Conservation (phyloP, 495 filamentous ascomycete species). For the Aspergillus cavernicola region DNA sequence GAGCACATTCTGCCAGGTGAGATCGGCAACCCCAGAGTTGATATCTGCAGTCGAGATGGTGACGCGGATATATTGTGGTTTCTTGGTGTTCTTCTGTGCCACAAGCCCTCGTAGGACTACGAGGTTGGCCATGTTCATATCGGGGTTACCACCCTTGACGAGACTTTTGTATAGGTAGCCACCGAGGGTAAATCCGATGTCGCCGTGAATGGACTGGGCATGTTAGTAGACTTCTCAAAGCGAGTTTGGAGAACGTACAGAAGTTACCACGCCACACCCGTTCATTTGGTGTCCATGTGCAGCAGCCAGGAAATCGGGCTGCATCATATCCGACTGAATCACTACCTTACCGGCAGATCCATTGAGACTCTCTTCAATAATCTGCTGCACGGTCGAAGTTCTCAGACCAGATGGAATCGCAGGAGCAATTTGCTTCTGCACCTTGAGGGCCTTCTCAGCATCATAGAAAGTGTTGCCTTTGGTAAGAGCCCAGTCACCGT, state of each 20-base stretch:
- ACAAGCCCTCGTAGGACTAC: slow-evolving; percentile 22
- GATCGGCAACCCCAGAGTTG: slow-evolving; percentile 11
- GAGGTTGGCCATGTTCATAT: slow-evolving; percentile 28
- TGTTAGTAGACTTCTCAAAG: background rate
- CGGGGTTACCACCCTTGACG: slow-evolving; percentile 1
- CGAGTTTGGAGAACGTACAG: slow-evolving; percentile 19
- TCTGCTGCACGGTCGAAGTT: slow-evolving; percentile 20
- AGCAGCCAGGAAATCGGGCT: slow-evolving; percentile 24
- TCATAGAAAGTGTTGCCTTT: slow-evolving; percentile 26
- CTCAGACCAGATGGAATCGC: slow-evolving; percentile 1
- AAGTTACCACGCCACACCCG: slow-evolving; percentile 28
- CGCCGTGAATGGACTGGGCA: slow-evolving; percentile 7
- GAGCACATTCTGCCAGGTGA: slow-evolving; percentile 32
- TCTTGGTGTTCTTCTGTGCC: slow-evolving; percentile 19
- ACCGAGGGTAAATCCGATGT: slow-evolving; percentile 5
- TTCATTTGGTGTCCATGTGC: slow-evolving; percentile 38
- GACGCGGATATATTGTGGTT: slow-evolving; percentile 34
- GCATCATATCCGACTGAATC: slow-evolving; percentile 27
- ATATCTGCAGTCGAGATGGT: slow-evolving; percentile 23
- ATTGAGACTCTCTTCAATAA: slow-evolving; percentile 24
- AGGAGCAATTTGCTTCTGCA: background rate
- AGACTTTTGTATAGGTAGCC: slow-evolving; percentile 18
- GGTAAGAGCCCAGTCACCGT: slow-evolving; percentile 27
- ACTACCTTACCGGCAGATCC: slow-evolving; percentile 19
- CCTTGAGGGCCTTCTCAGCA: background rate